Conservation (phyloP, 768 basidiomycete genomes). For the Podaxis mareebaensis region DNA sequence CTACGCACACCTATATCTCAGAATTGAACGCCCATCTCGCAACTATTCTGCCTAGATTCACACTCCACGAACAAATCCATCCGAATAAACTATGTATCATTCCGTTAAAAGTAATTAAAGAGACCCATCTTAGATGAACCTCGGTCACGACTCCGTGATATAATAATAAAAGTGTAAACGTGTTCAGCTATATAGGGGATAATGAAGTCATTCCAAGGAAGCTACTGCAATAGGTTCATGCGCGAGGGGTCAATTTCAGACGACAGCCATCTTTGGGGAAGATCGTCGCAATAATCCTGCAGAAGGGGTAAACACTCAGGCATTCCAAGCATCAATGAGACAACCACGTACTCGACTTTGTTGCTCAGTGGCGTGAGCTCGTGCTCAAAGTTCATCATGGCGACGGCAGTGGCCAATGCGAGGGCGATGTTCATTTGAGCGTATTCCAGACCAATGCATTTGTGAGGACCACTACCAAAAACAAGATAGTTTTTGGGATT, state of each 20-base stretch:
- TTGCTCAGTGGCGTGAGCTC: slow-evolving; percentile 76
- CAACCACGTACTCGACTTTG: slow-evolving; percentile 70
- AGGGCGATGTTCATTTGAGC: slow-evolving; percentile 89
- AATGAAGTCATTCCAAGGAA: background rate
- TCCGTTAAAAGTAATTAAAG: slow-evolving; percentile 6
- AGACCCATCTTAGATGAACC: background rate
- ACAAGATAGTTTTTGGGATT: slow-evolving; percentile 96
- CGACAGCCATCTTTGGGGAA: slow-evolving; percentile 94
- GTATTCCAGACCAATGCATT: slow-evolving; percentile 92
- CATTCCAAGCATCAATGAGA: background rate
- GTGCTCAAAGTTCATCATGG: slow-evolving; percentile 86
- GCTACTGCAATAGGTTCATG: slow-evolving; percentile 7
- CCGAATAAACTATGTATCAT: background rate
- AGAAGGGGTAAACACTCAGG: slow-evolving; percentile 12
- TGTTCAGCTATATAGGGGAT: background rate
- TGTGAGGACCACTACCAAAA: slow-evolving; percentile 92
- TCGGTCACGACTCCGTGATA: background rate
- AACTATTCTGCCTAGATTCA: background rate
- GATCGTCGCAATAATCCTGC: slow-evolving; percentile 89
- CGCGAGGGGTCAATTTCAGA: slow-evolving; percentile 73
- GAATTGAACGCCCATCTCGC: background rate
- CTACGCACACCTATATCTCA: background rate
- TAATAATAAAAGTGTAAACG: background rate
- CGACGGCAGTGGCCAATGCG: slow-evolving; percentile 79
- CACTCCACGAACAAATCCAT: background rate